A percentile compares a stretch with the other conserved stretches of the same genome.
Evolutionary conservation across 306 rosid species (phyloP).

Genomic region (Lupinus albus): DNA sequence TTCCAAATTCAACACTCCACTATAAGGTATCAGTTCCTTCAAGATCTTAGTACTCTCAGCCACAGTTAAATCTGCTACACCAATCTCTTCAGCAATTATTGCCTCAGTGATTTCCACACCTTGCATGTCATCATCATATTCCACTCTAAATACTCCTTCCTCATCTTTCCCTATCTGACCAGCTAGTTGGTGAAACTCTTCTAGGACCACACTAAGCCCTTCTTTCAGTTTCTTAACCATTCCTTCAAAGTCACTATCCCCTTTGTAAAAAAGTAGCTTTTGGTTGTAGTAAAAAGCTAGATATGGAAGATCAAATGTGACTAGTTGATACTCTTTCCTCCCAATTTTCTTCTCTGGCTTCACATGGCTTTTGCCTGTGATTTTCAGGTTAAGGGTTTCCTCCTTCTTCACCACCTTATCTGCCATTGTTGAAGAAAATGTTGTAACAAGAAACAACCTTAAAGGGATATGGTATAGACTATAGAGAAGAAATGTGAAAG

Average conservation of each 20-base stretch:
- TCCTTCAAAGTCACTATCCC: constrained; percentile 51
- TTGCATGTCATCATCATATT: constrained; percentile 60
- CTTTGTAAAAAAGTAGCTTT: constrained; percentile 75
- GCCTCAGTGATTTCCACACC: constrained; percentile 83
- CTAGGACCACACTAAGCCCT: constrained; percentile 63
- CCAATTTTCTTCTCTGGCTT: constrained; percentile 66
- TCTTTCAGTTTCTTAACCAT: constrained; percentile 70
- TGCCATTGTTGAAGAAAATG: constrained; percentile 44
- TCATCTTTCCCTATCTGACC: constrained; percentile 85
- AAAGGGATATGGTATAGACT: not conserved
- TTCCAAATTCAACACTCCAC: constrained; percentile 75
- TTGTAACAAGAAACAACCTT: not conserved
- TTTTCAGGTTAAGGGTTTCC: constrained; percentile 50
- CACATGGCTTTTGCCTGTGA: constrained; percentile 59
- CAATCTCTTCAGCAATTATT: constrained; percentile 52
- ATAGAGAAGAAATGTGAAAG: not conserved
- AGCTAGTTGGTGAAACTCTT: constrained; percentile 76
- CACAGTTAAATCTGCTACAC: constrained; percentile 60
- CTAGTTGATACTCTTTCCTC: constrained; percentile 65
- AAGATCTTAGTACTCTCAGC: constrained; percentile 61
- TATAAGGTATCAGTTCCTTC: constrained; percentile 71
- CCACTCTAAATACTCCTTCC: constrained; percentile 85
- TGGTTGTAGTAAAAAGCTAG: constrained; percentile 96
- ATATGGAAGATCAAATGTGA: constrained; percentile 89
- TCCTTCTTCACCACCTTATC: constrained; percentile 42